Evolutionary conservation across 1,139 yeast species (phyloP).

Genomic region (Lodderomyces pseudojiufengensis): DNA sequence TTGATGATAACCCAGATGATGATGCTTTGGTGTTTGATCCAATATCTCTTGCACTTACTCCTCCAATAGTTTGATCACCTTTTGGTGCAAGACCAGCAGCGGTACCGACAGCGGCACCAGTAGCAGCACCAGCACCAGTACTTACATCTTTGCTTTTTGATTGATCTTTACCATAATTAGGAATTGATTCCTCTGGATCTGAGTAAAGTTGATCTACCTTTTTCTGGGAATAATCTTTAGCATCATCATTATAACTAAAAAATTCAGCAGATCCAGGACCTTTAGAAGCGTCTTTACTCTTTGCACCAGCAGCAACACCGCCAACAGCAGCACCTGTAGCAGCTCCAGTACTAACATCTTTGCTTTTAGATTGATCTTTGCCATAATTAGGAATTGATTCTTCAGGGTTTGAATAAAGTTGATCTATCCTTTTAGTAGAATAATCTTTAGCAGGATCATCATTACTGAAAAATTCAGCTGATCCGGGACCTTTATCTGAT

Average conservation of each 20-base stretch:
- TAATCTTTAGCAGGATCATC: slow-evolving; percentile 4
- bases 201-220: neutral
- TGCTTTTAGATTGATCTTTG: slow-evolving; percentile 4
- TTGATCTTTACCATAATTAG: neutral
- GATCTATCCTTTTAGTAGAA: slow-evolving; percentile 1
- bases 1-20: slow-evolving; percentile 4
- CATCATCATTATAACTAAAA: slow-evolving; percentile 1
- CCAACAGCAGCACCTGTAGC: slow-evolving; percentile 10
- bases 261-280: neutral
- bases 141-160: neutral
- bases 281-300: neutral
- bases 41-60: slow-evolving; percentile 11
- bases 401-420: neutral
- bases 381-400: slow-evolving; percentile 1
- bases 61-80: slow-evolving; percentile 8
- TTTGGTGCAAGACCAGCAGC: slow-evolving; percentile 2
- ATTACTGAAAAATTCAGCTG: no score
- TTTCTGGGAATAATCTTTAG: slow-evolving; percentile 2
- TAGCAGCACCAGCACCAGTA: neutral
- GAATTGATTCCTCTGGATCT: neutral
- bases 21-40: slow-evolving; percentile 2
- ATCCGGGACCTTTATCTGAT: no score
- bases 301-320: slow-evolving; percentile 9
- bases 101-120: slow-evolving; percentile 11
- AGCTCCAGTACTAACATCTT: slow-evolving; percentile 10